Percentiles rank a stretch among this genome's conserved stretches.
Evolutionary conservation across 1,284 basidiomycete genomes (phyloP).

Genomic region (Apiotrichum veenhuisii): DNA sequence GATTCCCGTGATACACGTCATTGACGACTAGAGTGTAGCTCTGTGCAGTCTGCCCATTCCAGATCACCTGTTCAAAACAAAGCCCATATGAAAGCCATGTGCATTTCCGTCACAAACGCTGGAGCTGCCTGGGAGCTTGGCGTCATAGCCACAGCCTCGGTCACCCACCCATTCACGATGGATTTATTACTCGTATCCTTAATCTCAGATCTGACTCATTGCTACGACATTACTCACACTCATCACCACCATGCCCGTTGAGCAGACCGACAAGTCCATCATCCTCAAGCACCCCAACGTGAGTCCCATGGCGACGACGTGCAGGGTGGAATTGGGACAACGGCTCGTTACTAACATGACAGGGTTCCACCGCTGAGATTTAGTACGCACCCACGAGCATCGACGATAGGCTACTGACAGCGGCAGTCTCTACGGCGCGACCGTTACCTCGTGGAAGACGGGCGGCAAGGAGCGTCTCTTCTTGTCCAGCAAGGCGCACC

Average conservation of each 20-base stretch:
- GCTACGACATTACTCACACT: background rate
- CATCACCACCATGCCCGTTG: constrained; percentile 37
- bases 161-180: background rate
- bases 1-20: too few relatives aligned
- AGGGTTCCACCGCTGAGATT: constrained; percentile 70
- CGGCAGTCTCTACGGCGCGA: constrained; percentile 67
- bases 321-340: background rate
- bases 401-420: constrained; percentile 3
- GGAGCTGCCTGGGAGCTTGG: too few relatives aligned
- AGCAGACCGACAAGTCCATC: constrained; percentile 40
- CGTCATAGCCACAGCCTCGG: too few relatives aligned
- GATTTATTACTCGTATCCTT: background rate
- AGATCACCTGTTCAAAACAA: too few relatives aligned
- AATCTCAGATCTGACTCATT: background rate
- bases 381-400: too few relatives aligned
- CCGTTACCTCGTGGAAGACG: constrained; percentile 54
- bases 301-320: constrained; percentile 5
- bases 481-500: constrained; percentile 69
- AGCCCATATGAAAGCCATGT: too few relatives aligned
- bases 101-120: too few relatives aligned
- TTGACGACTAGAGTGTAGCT: too few relatives aligned
- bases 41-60: too few relatives aligned
- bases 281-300: constrained; percentile 40
- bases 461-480: constrained; percentile 66
- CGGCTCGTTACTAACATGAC: background rate